phyloP scores from a whole-genome alignment of 805 yeast genomes.

The Cyberlindnera misumaiensis region DNA sequence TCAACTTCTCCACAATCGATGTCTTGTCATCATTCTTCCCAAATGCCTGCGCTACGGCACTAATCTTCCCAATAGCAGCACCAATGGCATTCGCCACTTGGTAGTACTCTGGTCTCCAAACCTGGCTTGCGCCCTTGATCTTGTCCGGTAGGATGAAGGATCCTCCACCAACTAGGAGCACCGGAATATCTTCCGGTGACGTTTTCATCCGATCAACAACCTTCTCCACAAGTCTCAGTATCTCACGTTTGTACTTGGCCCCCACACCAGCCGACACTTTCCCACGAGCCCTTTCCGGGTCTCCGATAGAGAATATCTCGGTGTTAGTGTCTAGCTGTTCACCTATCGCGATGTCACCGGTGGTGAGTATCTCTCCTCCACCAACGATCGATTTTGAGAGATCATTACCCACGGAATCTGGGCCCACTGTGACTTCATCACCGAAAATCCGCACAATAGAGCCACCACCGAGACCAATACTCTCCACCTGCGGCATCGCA shows the following conservation, averaged over 20 bases:
- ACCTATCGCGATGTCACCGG: conserved; percentile 32
- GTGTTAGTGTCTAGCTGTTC: conserved; percentile 10
- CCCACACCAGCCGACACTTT: conserved; percentile 10
- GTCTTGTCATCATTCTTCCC: conserved; percentile 19
- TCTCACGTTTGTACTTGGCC: conserved; percentile 11
- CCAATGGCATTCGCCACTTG: conserved; percentile 48
- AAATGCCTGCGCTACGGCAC: conserved; percentile 20
- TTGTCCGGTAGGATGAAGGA: conserved; percentile 36
- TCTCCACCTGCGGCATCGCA: conserved; percentile 45
- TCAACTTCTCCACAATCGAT: conserved; percentile 15
- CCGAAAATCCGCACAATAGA: conserved; percentile 31
- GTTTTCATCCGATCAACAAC: conserved; percentile 40
- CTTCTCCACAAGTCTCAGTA: conserved; percentile 21
- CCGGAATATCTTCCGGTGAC: conserved; percentile 35
- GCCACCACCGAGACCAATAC: conserved; percentile 47
- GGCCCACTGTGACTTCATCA: conserved; percentile 32
- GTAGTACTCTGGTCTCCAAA: conserved; percentile 35
- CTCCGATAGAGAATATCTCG: conserved; percentile 23
- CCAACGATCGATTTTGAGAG: conserved; percentile 30
- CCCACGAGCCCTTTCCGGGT: conserved; percentile 22
- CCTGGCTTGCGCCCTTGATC: conserved; percentile 37
- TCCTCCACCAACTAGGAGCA: conserved; percentile 44
- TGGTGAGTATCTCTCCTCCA: conserved; percentile 36
- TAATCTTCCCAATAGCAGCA: conserved; percentile 42
- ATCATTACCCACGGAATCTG: conserved; percentile 43